Base-by-base conservation (phyloP, 768 basidiomycete genomes). In the Pleurotus ostreatus region DNA sequence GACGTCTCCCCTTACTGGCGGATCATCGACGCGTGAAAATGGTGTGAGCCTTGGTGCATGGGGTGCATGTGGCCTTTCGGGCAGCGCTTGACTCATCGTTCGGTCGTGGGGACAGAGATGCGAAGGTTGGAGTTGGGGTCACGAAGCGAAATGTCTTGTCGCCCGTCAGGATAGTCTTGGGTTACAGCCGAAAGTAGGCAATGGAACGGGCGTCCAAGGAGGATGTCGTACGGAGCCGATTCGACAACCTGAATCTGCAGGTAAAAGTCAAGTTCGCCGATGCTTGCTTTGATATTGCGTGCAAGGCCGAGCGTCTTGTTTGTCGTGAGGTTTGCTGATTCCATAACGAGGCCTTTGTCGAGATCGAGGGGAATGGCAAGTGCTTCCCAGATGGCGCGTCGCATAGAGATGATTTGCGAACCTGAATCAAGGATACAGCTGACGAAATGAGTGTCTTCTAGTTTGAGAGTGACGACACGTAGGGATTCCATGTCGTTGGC, bases 241-340 rank as follows among this genome's bases (percentile, higher is more conserved):
- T 63, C 54, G 20, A 66, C 46, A 1, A 68, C 62, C 22, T 68
- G 63, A 2, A 54, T 60, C 23, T 68, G 66, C 0, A 68, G 37
- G 20, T 61, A 63, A 15, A 68, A 61, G 2, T 43, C 38, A 4
- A 55, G 55, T 2, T 57, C 51, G 1, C 64, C 61, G 6, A 64
- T 55, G 7, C 37, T 25, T 12, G 63, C 54, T 13, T 44, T 45
- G 15, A 66, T 47, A 34, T 65, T 57, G 4, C 44, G 59, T 3
- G 64, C 16, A 8, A 65, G 58, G 0, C 64, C 66, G 13, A 61
- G 58, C 0, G 64, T 62, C 2, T 37, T 20, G 16, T 62, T 53
- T 5, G 23, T 57, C 0, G 60, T 45, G 1, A 20, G n/a, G 39
- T 66, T 65, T 1, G 65, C 63, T n/a, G 63, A 62, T 20, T 65